Evolutionary conservation across 2,329 filamentous ascomycete genomes (phyloP), one percentile per base, ranked within the genome.

Genomic region (Ceratocystiopsis sp.): DNA sequence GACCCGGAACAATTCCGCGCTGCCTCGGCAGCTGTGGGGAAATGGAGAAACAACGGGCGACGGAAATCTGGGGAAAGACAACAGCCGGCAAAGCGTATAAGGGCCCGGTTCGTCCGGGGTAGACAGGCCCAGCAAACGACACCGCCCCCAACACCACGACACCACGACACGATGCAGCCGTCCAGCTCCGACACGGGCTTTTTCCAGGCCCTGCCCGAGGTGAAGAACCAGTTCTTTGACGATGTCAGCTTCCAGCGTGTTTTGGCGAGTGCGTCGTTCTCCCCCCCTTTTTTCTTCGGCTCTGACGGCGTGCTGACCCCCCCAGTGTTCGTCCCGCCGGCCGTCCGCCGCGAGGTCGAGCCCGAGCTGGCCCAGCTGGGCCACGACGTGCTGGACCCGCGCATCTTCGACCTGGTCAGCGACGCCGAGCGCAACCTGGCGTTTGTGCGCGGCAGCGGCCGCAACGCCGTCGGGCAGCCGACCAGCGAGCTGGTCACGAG

Each of bases 351-450:
- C 1, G 49, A 61, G 33, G 61, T 66, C 34, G 56, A 59, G 40
- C 56, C 60, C 3, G 68, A 71, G 44, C 57, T 73, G 13, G 56
- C 61, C 9, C 52, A 58, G 10, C 62, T 78, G 29, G 72, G 66
- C 37, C 57, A 66, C 16, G 63, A 70, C 25, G 69, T 75, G 11
- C 57, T 80, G 19, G 65, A 68, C 0, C 64, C 68, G 17, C 55
- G 65, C 38, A 59, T 77, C n/a, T 67, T 80, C 38, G 55, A 65
- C 48, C 73, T 66, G 59, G 57, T 79, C 16, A 69, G 71, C 0
- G 75, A 84, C 54, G 72, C 79, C 0, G 80, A 84, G 56, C 66
- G 62, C 37, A 77, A 80, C 48, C 68, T 71, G 38, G 78, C 78
- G 0, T 73, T 74, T 32, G 57, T 83, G 9, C 63, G 61, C 39